Conservation (phyloP, 78 protist genomes). For the Corallochytrium limacisporum region DNA sequence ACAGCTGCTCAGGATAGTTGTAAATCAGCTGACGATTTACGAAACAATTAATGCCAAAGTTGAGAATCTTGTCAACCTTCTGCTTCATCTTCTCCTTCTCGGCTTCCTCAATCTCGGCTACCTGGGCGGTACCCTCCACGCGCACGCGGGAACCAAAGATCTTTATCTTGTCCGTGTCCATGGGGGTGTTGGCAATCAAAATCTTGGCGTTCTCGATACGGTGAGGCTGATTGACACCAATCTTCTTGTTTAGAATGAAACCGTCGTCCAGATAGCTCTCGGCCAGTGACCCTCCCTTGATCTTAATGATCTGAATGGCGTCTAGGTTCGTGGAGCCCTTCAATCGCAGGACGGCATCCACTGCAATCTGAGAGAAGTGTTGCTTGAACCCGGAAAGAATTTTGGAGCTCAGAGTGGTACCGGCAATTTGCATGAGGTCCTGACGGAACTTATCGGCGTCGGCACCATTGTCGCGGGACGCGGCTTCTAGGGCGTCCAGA, state of each 20-base stretch:
- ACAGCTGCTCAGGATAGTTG: conserved; percentile 87
- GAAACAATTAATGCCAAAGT: conserved; percentile 78
- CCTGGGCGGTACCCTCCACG: conserved; percentile 44
- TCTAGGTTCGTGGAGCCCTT: conserved; percentile 51
- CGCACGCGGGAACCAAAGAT: conserved; percentile 32
- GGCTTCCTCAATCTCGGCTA: conserved; percentile 87
- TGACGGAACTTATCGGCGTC: conserved; percentile 50
- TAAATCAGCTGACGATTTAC: conserved; percentile 98
- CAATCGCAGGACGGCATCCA: conserved; percentile 88
- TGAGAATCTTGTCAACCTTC: conserved; percentile 71
- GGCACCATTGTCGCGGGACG: conserved; percentile 38
- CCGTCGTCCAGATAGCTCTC: conserved; percentile 95
- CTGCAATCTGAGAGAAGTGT: conserved; percentile 83
- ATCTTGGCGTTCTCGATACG: conserved; percentile 78
- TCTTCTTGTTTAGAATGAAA: conserved; percentile 87
- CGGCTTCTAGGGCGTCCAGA: conserved; percentile 37
- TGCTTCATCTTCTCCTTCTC: conserved; percentile 77
- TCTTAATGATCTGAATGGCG: conserved; percentile 85
- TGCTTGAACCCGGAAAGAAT: conserved; percentile 64
- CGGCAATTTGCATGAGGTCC: conserved; percentile 86
- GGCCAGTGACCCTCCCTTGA: conserved; percentile 73
- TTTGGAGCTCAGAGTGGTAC: conserved; percentile 92
- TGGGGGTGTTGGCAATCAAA: conserved; percentile 94
- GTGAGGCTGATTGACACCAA: conserved; percentile 94
- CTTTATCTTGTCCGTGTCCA: conserved; percentile 99